Base-by-base conservation (phyloP, 345 rosid genomes). In the Clausena lansium region DNA sequence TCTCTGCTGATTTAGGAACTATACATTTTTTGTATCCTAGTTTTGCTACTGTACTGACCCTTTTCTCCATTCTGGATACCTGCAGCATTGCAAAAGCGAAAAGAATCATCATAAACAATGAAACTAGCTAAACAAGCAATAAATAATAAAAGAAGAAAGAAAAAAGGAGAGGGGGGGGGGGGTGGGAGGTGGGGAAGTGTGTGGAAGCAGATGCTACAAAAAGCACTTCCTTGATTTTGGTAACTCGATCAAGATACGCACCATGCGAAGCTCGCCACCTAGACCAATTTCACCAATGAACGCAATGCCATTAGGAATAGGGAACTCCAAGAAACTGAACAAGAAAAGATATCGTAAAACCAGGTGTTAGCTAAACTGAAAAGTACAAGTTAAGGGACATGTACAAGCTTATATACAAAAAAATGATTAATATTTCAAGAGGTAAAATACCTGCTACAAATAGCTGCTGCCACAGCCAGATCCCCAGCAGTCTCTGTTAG, bases 381-480 rank as follows among this genome's bases (percentile, higher is more conserved):
- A 74, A 62, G 17, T 20, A 9, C 0, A 45, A 11, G 17, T 9
- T 19, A 67, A 35, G 50, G 41, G 73, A 67, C 10, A 65, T 6
- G 62, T 41, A 63, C 36, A n/a, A 52, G 7, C 11, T 24, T 59
- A 63, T 28, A 62, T 13, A 67, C 10, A 20, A n/a, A 50, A 2
- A 38, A 13, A 45, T 45, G 17, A 45, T 45, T 13, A 45, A 45
- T 3, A 45, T 32, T 15, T 70, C 39, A 57, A 20, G 22, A 45
- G 28, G 66, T 57, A n/a, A 45, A 76, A 52, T 72, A 83, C 98
- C 98, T 95, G 85, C 98, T 95, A 83, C 98, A 95, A 41, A 95
- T 92, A 58, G 99, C 93, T 78, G 96, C 98, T 76, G 98, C 99
- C 83, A 95, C 82, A 71, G 98, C 98, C 79, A 95, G 93, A 80